Evolutionary conservation across 2,329 filamentous ascomycete genomes (phyloP).

Genomic region (Akanthomyces dipterigenus): DNA sequence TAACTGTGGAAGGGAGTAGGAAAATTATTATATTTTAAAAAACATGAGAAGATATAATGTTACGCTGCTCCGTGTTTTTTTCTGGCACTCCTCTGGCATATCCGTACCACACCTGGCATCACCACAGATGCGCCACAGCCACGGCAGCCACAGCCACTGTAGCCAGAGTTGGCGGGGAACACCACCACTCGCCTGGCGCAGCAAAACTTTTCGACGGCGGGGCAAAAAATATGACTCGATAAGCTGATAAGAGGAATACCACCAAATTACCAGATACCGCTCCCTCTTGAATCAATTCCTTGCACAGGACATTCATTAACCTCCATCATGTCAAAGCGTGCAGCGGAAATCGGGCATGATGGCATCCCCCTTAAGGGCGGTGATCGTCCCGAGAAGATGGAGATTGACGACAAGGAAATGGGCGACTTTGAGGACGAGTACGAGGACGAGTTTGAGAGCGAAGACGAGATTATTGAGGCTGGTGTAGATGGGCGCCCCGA

Average conservation of each 20-base stretch:
- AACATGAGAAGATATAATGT: no score
- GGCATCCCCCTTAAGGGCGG: constrained; percentile 52
- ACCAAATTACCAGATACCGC: not conserved
- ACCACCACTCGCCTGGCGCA: not conserved
- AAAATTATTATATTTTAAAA: no score
- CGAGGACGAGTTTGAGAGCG: constrained; percentile 81
- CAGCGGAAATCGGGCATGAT: constrained; percentile 42
- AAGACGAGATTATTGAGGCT: constrained; percentile 88
- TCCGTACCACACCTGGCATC: not conserved
- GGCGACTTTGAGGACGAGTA: constrained; percentile 94
- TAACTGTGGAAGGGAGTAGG: no score
- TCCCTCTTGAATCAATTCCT: not conserved
- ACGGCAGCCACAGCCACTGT: not conserved
- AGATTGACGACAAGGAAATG: constrained; percentile 59
- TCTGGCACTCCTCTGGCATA: no score
- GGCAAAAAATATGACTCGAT: no score
- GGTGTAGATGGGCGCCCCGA: constrained; percentile 90
- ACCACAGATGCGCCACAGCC: not conserved
- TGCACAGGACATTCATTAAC: not conserved
- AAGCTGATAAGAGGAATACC: constrained; percentile 7
- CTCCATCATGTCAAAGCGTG: constrained; percentile 52
- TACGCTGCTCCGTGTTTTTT: no score
- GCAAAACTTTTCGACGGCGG: constrained; percentile 4
- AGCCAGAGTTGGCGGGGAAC: no score
- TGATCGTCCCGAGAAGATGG: constrained; percentile 56